Evolutionary conservation across 352 stramenopile genomes (phyloP), one percentile per base, ranked within the genome.

Genomic region (Phytopythium ostracodes): DNA sequence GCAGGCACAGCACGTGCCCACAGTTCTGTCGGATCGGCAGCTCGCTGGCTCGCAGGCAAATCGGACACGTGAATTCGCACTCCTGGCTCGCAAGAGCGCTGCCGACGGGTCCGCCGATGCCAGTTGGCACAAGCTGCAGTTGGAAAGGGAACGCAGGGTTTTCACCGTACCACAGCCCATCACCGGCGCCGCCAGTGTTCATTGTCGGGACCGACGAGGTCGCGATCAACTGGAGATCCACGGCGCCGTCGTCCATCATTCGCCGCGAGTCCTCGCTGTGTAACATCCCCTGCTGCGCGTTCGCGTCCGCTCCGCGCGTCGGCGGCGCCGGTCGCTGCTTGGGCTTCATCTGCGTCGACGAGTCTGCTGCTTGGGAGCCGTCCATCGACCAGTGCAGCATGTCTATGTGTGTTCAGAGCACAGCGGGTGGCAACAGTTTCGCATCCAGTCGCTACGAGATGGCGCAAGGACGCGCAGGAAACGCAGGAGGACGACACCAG

Each of bases 1-100:
- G 67, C 43, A 75, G 59, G 40, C 77, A 87, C 35, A 87, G 66
- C 11, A 77, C 73, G 53, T 87, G 77, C 17, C 77, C 77, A 47
- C 77, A 87, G n/a, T 75, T 64, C 55, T 87, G 77, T 5, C 65
- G 77, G 44, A 78, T 62, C 18, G 77, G 71, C 22, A 72, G 60
- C 63, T 80, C 73, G 38, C 65, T 73, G 22, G 67, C 29, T 10
- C 66, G 71, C 22, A 87, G 69, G 43, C 75, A 87, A 53, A 87
- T 77, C 40, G 77, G 75, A 9, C 77, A 87, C 52, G 69, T 54
- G 53, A 75, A 68, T 22, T 36, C 56, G 38, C 58, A 42, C 2
- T 31, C 31, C 18, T n/a, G 55, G 47, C 54, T 61, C 51, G 24
- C 29, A 11, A 17, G 18, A 25, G 31, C 43, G n/a, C 29, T n/a